Conservation (phyloP, 257 asterid genomes). For the Solanum ossicruentum region DNA sequence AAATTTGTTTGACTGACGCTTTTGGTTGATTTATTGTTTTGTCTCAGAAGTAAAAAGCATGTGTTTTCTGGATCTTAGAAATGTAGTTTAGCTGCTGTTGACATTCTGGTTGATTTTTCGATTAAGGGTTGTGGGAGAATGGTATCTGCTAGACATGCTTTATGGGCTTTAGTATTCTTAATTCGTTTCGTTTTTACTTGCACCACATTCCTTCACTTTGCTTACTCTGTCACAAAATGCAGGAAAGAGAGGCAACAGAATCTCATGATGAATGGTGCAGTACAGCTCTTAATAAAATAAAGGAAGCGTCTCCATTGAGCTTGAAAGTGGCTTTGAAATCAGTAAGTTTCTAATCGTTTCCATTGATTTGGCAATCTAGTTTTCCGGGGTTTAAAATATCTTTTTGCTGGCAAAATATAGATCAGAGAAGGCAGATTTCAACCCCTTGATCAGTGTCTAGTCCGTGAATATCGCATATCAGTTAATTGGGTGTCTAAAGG, state of each 20-base stretch:
- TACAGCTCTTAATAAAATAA: slow-evolving; percentile 35
- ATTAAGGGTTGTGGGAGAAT: neutral
- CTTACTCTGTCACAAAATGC: neutral
- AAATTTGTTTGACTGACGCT: neutral
- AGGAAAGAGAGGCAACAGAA: slow-evolving; percentile 53
- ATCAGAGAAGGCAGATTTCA: slow-evolving; percentile 91
- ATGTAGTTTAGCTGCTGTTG: neutral
- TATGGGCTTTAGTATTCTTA: neutral
- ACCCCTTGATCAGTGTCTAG: slow-evolving; percentile 84
- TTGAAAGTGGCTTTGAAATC: slow-evolving; percentile 89
- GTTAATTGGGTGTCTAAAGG: slow-evolving; percentile 52
- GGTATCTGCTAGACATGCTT: neutral
- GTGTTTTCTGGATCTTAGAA: neutral
- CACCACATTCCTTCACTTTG: neutral
- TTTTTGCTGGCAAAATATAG: slow-evolving; percentile 23
- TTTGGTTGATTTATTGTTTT: neutral
- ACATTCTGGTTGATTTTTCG: neutral
- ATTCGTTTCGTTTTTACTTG: neutral
- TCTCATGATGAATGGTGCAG: slow-evolving; percentile 36
- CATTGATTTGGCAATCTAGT: neutral
- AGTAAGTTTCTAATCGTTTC: slow-evolving; percentile 29
- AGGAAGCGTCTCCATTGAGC: slow-evolving; percentile 85
- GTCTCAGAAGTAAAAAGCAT: neutral
- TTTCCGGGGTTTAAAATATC: neutral
- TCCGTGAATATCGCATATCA: slow-evolving; percentile 71